Evolutionary conservation across 441 rosid genomes (phyloP).

Genomic region (Gossypium gossypioides): DNA sequence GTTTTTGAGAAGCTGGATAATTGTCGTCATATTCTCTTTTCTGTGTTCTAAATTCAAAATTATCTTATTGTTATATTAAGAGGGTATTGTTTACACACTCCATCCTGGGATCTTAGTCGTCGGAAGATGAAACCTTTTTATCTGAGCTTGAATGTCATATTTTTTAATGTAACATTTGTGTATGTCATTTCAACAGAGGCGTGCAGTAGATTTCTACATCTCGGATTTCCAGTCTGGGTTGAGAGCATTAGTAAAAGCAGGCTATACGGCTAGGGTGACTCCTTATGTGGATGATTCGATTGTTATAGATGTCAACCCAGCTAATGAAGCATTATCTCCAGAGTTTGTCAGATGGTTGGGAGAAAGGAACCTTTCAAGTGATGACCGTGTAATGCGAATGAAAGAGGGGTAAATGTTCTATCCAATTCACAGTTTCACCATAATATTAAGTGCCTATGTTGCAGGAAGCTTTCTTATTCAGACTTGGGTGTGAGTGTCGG

Average conservation of each 20-base stretch:
- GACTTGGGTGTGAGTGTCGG: neutral
- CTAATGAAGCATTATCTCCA: slow-evolving; percentile 45
- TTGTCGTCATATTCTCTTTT: neutral
- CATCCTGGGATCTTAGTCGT: neutral
- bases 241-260: slow-evolving; percentile 75
- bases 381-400: slow-evolving; percentile 59
- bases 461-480: neutral
- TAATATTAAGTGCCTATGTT: neutral
- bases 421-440: neutral
- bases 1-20: neutral
- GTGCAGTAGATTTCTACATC: slow-evolving; percentile 95
- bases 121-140: neutral
- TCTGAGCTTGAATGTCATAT: neutral
- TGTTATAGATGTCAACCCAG: slow-evolving; percentile 49
- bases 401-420: slow-evolving; percentile 55
- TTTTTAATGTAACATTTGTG: neutral
- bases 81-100: neutral
- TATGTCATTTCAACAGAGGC: slow-evolving; percentile 51
- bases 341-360: slow-evolving; percentile 64
- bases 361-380: slow-evolving; percentile 61
- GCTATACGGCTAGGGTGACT: slow-evolving; percentile 58
- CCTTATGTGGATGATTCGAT: slow-evolving; percentile 66
- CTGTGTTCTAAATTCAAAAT: neutral
- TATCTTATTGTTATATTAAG: neutral
- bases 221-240: slow-evolving; percentile 98